These are phyloP conservation scores for Moricandia arvensis DNA, from an alignment of 345 rosid genomes.

Conservation along the genomic window DNA sequence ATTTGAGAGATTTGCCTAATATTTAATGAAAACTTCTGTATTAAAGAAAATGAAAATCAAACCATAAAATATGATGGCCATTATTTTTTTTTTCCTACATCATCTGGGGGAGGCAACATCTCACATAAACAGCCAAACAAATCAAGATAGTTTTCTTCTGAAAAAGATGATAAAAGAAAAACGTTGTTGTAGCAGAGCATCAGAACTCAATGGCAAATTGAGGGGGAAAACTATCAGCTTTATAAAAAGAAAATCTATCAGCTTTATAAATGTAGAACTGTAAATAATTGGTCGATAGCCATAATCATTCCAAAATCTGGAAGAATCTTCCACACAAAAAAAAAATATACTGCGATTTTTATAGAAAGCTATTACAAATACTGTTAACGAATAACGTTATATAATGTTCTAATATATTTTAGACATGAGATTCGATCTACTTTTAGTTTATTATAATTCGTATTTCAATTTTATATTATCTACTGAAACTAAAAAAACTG, in stretches of 20 bases:
- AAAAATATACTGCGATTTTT: background rate
- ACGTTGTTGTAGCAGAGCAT: background rate
- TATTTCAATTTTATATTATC: background rate
- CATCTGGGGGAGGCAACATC: conserved; percentile 34
- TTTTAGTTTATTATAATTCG: background rate
- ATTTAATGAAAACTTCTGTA: background rate
- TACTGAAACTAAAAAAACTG: background rate
- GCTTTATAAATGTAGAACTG: background rate
- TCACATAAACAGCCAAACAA: conserved; percentile 12
- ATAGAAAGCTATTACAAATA: background rate
- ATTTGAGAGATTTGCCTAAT: no score
- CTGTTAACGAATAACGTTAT: background rate
- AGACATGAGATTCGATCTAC: background rate
- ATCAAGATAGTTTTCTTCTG: background rate
- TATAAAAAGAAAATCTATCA: background rate
- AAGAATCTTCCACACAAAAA: background rate
- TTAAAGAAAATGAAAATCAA: background rate
- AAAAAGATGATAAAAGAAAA: background rate
- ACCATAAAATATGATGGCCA: background rate
- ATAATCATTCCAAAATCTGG: background rate
- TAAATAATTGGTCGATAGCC: background rate
- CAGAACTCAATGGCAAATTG: background rate
- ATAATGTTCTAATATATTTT: background rate
- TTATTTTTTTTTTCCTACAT: background rate
- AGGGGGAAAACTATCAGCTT: background rate